A percentile compares a stretch with the other conserved stretches of the same genome.
These are phyloP conservation scores for Paraphoma chrysanthemicola DNA, from an alignment of 2,329 filamentous ascomycete species.

Conservation along the genomic window DNA sequence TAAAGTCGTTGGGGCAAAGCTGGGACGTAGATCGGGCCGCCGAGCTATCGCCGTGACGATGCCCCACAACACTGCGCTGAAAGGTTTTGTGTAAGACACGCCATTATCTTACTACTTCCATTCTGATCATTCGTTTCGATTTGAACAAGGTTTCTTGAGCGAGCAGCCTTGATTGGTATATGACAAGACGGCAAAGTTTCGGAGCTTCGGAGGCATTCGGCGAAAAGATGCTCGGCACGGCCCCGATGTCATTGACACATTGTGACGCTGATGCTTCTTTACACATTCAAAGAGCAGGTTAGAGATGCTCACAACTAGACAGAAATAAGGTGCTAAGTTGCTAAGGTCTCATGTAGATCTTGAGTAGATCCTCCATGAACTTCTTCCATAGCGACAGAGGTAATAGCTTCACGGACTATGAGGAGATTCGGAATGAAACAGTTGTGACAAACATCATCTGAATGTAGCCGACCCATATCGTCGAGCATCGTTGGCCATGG, in stretches of 20 bases:
- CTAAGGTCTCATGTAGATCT: conserved; percentile 33
- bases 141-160: neutral
- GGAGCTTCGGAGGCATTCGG: conserved; percentile 15
- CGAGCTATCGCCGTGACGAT: conserved; percentile 16
- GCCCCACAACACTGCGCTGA: neutral
- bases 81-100: neutral
- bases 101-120: too few species aligned
- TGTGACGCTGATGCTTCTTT: too few species aligned
- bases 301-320: conserved; percentile 33
- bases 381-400: conserved; percentile 48
- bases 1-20: neutral
- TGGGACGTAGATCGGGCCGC: neutral
- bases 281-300: too few species aligned
- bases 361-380: conserved; percentile 38
- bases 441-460: conserved; percentile 49
- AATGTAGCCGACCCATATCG: conserved; percentile 37
- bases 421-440: conserved; percentile 45
- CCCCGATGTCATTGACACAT: neutral
- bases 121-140: neutral
- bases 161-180: neutral
- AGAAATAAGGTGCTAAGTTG: too few species aligned
- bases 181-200: conserved; percentile 12
- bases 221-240: conserved; percentile 3
- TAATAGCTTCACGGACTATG: conserved; percentile 51
- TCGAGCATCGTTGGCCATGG: conserved; percentile 34